Evolutionary conservation across 2,329 filamentous ascomycete genomes (phyloP), one percentile per base, ranked within the genome.

Genomic region (Exophiala alcalophila): DNA sequence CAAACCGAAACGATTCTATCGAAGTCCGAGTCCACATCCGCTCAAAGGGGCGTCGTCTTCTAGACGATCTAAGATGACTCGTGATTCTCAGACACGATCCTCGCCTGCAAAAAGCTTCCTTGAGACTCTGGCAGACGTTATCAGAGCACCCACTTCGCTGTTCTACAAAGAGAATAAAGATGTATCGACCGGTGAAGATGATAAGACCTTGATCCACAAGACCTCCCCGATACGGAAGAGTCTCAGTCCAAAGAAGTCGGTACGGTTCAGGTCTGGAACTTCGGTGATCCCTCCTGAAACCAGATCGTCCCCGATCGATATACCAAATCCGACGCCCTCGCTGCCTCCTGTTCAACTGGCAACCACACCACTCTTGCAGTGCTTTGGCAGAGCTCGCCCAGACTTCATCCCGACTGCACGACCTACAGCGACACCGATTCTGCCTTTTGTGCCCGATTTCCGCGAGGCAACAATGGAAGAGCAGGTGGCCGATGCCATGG

Each of bases 281-380:
- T 47, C 42, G 10, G 15, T 48, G 25, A 44, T 52, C 35, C 31
- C 42, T 9, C 9, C 26, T 16, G 39, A 45, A 29, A 23, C 42
- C 15, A 43, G 28, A 26, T 43, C 50, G 30, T 41, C 40, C 26
- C 51, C 51, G 5, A 54, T 51, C 16, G 42, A 51, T 31, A 50
- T 51, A n/a, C 51, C 51, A 7, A 47, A 47, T 25, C 14, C 44
- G 19, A 33, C 39, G 11, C 48, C 51, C 11, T 35, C 35, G 4
- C 30, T 54, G 40, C 48, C 51, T 19, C 45, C 48, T 8, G 31
- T 50, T 16, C 27, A 49, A 24, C 24, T 51, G 7, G 38, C 48
- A 12, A 43, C 35, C 12, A 48, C 43, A 4, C 46, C 41, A 5
- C 20, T 49, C 5, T 16, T 47, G 24, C 37, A 50, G 20, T 41